These are phyloP conservation scores for Eruca vesicaria DNA, from an alignment of 441 rosid genomes.

Conservation along the genomic window DNA sequence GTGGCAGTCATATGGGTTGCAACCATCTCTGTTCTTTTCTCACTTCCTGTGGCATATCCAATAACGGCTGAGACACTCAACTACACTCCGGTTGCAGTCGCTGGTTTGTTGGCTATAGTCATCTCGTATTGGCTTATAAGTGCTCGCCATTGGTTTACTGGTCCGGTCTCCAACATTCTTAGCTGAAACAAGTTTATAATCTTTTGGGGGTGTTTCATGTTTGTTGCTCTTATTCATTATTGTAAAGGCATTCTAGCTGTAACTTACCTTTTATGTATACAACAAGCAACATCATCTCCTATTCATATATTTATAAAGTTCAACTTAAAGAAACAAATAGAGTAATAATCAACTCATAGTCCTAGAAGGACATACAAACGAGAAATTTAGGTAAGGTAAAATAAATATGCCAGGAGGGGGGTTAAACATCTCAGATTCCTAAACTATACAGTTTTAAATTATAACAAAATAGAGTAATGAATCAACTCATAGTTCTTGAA, in stretches of 20 bases:
- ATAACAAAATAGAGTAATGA: neutral
- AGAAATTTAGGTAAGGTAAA: neutral
- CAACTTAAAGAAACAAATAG: neutral
- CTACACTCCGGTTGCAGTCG: conserved; percentile 94
- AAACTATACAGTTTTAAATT: neutral
- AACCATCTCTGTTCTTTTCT: conserved; percentile 84
- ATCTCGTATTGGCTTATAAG: conserved; percentile 66
- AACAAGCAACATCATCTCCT: neutral
- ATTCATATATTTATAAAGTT: neutral
- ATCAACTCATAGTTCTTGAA: neutral
- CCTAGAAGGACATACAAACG: neutral
- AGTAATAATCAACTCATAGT: neutral
- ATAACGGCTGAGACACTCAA: conserved; percentile 76
- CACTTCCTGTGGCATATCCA: conserved; percentile 88
- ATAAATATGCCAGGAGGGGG: conserved; percentile 63
- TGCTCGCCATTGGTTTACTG: conserved; percentile 89
- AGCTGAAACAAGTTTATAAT: conserved; percentile 9
- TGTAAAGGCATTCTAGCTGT: conserved; percentile 9
- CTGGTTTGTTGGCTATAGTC: conserved; percentile 61
- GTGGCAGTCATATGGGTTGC: conserved; percentile 86
- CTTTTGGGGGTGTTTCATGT: neutral
- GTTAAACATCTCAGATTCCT: conserved; percentile 56
- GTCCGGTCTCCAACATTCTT: conserved; percentile 70
- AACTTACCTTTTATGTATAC: neutral
- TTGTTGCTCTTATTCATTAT: conserved; percentile 13